These are phyloP conservation scores for Cladophialophora chaetospira DNA, from an alignment of 2,329 filamentous ascomycete genomes.

Conservation along the genomic window DNA sequence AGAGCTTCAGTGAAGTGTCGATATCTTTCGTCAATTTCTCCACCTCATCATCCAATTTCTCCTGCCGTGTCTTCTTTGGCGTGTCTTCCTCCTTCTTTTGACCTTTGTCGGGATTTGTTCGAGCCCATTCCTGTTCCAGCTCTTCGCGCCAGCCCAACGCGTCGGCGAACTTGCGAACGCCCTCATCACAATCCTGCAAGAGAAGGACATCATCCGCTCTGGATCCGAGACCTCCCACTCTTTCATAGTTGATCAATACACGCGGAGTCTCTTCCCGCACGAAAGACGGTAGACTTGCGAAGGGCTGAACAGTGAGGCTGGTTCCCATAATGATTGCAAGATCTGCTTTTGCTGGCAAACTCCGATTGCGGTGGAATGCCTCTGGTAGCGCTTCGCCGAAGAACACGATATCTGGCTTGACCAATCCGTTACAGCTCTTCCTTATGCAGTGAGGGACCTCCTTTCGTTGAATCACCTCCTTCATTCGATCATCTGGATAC, in stretches of 20 bases:
- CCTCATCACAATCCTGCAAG: slow-evolving; percentile 79
- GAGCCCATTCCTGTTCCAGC: slow-evolving; percentile 73
- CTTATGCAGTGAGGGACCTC: slow-evolving; percentile 70
- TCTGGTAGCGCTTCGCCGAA: slow-evolving; percentile 76
- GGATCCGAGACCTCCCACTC: slow-evolving; percentile 75
- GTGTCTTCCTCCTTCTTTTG: slow-evolving; percentile 46
- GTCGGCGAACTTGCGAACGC: slow-evolving; percentile 75
- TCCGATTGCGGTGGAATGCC: slow-evolving; percentile 63
- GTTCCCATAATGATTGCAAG: slow-evolving; percentile 86
- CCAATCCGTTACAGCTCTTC: slow-evolving; percentile 69
- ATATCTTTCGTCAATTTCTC: slow-evolving; percentile 61
- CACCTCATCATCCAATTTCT: slow-evolving; percentile 59
- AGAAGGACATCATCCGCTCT: slow-evolving; percentile 81
- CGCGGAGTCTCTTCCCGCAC: slow-evolving; percentile 67
- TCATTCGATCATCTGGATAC: slow-evolving; percentile 76
- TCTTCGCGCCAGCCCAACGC: slow-evolving; percentile 84
- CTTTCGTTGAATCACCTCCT: slow-evolving; percentile 64
- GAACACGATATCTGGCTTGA: slow-evolving; percentile 95
- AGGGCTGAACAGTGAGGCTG: slow-evolving; percentile 83
- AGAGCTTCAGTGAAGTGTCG: slow-evolving; percentile 56
- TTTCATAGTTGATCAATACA: slow-evolving; percentile 83
- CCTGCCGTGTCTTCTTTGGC: slow-evolving; percentile 53
- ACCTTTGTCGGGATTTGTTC: slow-evolving; percentile 64
- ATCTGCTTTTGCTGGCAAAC: slow-evolving; percentile 65
- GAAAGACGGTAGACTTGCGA: slow-evolving; percentile 74